Percentiles rank a stretch among this genome's conserved stretches.
phyloP scores from a whole-genome alignment of 2,329 filamentous ascomycete genomes.

The Colletotrichum sp. region DNA sequence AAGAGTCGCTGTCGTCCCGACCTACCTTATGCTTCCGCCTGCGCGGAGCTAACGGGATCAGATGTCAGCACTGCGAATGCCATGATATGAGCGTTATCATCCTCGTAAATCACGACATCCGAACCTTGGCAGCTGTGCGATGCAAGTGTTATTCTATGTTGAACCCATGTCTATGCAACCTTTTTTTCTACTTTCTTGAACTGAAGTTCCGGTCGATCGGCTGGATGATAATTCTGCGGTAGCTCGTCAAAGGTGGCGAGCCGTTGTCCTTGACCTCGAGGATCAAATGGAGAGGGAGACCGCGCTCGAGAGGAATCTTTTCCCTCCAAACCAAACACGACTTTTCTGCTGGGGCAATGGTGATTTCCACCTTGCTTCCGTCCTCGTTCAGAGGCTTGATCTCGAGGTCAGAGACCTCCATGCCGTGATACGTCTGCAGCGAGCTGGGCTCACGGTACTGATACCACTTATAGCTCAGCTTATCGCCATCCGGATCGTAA shows the following conservation, averaged over 20 bases:
- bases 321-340: slow-evolving; percentile 31
- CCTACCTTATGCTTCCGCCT: neutral
- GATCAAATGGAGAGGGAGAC: slow-evolving; percentile 53
- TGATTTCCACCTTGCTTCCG: slow-evolving; percentile 15
- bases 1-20: neutral
- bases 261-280: slow-evolving; percentile 53
- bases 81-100: neutral
- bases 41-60: neutral
- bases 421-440: slow-evolving; percentile 44
- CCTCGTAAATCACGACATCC: neutral
- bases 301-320: slow-evolving; percentile 29
- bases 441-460: slow-evolving; percentile 46
- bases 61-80: neutral
- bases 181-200: neutral
- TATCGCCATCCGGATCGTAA: slow-evolving; percentile 50
- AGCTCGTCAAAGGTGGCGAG: slow-evolving; percentile 47
- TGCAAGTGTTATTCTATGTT: neutral
- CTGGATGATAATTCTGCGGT: slow-evolving; percentile 47
- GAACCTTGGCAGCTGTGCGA: neutral
- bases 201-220: slow-evolving; percentile 30
- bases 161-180: neutral
- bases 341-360: slow-evolving; percentile 34
- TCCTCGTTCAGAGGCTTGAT: slow-evolving; percentile 28
- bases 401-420: slow-evolving; percentile 43
- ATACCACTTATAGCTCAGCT: slow-evolving; percentile 53